phyloP scores from a whole-genome alignment of 164 flowering plant genomes.

The Sextonia rubra region DNA sequence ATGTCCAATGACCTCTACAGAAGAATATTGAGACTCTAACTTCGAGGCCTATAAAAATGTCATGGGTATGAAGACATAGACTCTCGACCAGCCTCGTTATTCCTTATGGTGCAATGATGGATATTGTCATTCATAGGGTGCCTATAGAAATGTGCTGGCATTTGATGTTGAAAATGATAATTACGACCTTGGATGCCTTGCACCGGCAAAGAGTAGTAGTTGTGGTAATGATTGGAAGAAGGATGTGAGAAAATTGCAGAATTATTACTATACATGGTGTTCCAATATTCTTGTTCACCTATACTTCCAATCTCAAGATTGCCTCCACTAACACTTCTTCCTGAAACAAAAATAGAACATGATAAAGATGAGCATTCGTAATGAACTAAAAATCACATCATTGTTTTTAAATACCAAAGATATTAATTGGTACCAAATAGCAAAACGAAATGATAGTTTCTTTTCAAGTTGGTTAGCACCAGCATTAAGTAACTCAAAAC shows the following conservation, averaged over 20 bases:
- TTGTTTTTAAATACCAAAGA: no score
- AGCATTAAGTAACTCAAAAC: no score
- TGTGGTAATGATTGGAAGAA: slow-evolving; percentile 27
- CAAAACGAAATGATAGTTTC: no score
- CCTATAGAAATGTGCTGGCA: slow-evolving; percentile 35
- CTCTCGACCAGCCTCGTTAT: slow-evolving; percentile 32
- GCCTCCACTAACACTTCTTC: slow-evolving; percentile 34
- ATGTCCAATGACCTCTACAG: slow-evolving; percentile 35
- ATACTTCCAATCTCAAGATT: slow-evolving; percentile 37
- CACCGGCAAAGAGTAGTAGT: slow-evolving; percentile 26
- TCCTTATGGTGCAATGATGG: slow-evolving; percentile 21
- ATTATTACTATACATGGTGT: slow-evolving; percentile 29
- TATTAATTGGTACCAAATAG: no score
- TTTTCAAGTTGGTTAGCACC: no score
- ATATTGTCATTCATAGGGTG: slow-evolving; percentile 25
- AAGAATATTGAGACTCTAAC: slow-evolving; percentile 34
- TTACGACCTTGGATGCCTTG: slow-evolving; percentile 39
- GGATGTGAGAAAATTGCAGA: slow-evolving; percentile 39
- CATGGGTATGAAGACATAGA: slow-evolving; percentile 33
- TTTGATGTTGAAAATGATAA: slow-evolving; percentile 36
- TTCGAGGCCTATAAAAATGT: slow-evolving; percentile 36
- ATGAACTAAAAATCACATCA: not conserved
- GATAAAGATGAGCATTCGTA: not conserved
- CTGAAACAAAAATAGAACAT: slow-evolving; percentile 22
- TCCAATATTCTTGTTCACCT: slow-evolving; percentile 40